phyloP scores from a whole-genome alignment of 1,284 basidiomycete species.

The Pseudozyma tsukubaensis region DNA sequence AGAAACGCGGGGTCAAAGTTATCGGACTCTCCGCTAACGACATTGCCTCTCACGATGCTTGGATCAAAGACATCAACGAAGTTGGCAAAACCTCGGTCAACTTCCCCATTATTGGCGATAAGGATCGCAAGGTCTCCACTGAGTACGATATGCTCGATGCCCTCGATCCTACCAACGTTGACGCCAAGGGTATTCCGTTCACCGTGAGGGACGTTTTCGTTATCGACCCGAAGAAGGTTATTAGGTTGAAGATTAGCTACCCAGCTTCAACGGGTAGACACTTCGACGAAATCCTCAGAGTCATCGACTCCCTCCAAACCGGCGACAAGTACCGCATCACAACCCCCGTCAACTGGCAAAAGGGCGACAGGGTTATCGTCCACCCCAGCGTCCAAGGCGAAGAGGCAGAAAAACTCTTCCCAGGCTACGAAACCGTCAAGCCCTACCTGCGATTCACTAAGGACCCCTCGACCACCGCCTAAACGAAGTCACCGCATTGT shows the following conservation, averaged over 20 bases:
- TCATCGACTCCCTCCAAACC: constrained; percentile 87
- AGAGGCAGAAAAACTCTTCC: constrained; percentile 89
- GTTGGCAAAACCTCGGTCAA: constrained; percentile 80
- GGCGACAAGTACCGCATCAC: constrained; percentile 76
- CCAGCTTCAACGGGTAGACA: constrained; percentile 72
- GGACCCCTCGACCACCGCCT: constrained; percentile 52
- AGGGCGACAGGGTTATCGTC: constrained; percentile 92
- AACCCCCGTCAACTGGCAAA: constrained; percentile 91
- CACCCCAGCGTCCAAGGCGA: constrained; percentile 88
- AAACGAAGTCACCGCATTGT: neutral
- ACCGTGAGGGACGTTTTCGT: constrained; percentile 72
- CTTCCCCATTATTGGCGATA: constrained; percentile 97
- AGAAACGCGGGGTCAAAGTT: constrained; percentile 84
- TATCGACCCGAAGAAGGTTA: constrained; percentile 67
- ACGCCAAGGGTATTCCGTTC: constrained; percentile 80
- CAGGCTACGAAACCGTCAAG: constrained; percentile 72
- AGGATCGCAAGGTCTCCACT: constrained; percentile 76
- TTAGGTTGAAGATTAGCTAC: constrained; percentile 86
- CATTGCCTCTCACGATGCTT: constrained; percentile 81
- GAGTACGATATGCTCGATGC: constrained; percentile 93
- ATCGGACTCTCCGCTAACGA: constrained; percentile 85
- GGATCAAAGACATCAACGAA: constrained; percentile 88
- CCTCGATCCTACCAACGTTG: constrained; percentile 92
- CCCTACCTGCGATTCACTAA: constrained; percentile 73
- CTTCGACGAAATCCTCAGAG: constrained; percentile 85